Percentiles rank a stretch among this genome's conserved stretches.
Evolutionary conservation across 2,329 filamentous ascomycete genomes (phyloP).

Genomic region (Phoma herbarum): DNA sequence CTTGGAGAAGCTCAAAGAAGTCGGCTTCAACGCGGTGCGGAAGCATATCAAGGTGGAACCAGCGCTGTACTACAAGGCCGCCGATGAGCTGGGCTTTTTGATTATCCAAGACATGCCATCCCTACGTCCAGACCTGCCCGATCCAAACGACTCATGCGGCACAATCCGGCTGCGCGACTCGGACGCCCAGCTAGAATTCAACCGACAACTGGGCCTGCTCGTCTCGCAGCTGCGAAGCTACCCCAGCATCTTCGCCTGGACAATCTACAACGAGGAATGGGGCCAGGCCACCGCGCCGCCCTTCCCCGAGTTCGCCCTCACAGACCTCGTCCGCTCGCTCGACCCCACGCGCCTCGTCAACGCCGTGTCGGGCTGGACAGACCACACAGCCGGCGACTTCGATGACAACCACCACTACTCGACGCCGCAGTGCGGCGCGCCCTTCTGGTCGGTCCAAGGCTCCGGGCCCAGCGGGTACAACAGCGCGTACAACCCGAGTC

Average conservation of each 20-base stretch:
- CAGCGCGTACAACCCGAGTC: slow-evolving; percentile 61
- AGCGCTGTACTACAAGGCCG: slow-evolving; percentile 72
- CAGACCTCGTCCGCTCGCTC: slow-evolving; percentile 62
- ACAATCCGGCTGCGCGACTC: slow-evolving; percentile 25
- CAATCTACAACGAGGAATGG: slow-evolving; percentile 79
- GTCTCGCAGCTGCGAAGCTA: slow-evolving; percentile 71
- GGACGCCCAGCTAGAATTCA: slow-evolving; percentile 70
- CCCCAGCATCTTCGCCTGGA: slow-evolving; percentile 71
- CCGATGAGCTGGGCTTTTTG: slow-evolving; percentile 70
- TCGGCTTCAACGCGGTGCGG: slow-evolving; percentile 75
- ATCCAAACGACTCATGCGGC: slow-evolving; percentile 24
- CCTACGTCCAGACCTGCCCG: slow-evolving; percentile 48
- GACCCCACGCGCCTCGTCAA: slow-evolving; percentile 73
- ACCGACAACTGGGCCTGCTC: slow-evolving; percentile 68
- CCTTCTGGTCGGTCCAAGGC: slow-evolving; percentile 69
- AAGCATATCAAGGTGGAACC: slow-evolving; percentile 78
- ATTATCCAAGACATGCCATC: slow-evolving; percentile 79
- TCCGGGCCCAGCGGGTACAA: slow-evolving; percentile 52
- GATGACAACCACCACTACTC: slow-evolving; percentile 76
- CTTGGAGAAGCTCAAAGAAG: slow-evolving; percentile 67
- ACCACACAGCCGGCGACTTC: slow-evolving; percentile 73
- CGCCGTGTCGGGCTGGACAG: slow-evolving; percentile 71
- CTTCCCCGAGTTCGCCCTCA: slow-evolving; percentile 66
- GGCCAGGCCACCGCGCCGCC: slow-evolving; percentile 63
- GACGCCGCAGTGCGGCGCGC: slow-evolving; percentile 74